Percentiles rank a stretch among this genome's conserved stretches.
Evolutionary conservation across 2,329 filamentous ascomycete genomes (phyloP).

Genomic region (Hypoxylon sp.): DNA sequence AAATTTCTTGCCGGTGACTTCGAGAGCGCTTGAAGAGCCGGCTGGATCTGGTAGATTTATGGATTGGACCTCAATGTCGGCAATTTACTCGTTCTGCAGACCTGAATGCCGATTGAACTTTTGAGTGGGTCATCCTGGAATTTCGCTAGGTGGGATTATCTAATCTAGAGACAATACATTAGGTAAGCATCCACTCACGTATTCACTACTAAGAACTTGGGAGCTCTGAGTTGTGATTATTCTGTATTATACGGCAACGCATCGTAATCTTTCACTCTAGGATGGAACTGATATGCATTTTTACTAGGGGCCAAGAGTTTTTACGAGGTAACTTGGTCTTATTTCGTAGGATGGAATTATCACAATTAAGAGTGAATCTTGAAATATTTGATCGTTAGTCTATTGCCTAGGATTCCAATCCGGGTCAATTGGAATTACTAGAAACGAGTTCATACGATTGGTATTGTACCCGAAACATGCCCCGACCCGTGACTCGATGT

Average conservation of each 20-base stretch:
- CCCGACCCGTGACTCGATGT: constrained; percentile 42
- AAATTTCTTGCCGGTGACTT: neutral
- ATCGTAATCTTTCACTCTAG: no score
- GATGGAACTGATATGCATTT: no score
- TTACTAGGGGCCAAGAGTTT: neutral
- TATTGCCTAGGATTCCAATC: constrained; percentile 10
- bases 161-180: neutral
- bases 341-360: neutral
- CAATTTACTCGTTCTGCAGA: constrained; percentile 7
- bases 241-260: neutral
- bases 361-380: neutral
- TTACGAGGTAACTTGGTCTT: neutral
- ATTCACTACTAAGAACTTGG: neutral
- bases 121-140: constrained; percentile 10
- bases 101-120: constrained; percentile 11
- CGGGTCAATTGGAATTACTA: constrained; percentile 10
- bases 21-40: neutral
- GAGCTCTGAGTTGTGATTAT: neutral
- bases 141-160: constrained; percentile 1
- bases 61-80: constrained; percentile 6
- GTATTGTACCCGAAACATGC: constrained; percentile 47
- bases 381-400: constrained; percentile 1
- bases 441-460: constrained; percentile 39
- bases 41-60: neutral
- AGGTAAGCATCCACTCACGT: no score